Base-by-base conservation (phyloP, 1,139 yeast species). In the Scheffersomyces stambukii region DNA sequence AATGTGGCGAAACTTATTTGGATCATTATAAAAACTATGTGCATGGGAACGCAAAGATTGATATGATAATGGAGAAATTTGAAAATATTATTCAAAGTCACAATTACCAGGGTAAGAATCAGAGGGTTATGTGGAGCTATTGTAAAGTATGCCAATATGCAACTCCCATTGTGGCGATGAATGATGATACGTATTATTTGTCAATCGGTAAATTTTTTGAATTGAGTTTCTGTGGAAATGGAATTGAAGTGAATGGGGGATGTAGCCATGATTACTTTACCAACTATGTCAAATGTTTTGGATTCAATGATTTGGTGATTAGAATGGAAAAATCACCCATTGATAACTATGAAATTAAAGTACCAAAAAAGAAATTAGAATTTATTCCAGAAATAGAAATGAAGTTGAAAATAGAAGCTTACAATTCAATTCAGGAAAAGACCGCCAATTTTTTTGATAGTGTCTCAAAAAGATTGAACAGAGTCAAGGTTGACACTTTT, bases 191-290 rank as follows among this genome's bases (percentile, higher is more conserved):
- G 0, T 89, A 94, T 80, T 86, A 81, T 47, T 79, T 81, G 40
- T 89, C 97, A 0, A 78, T 93, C 52, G 98, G 98, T 0, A 93
- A 91, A 49, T 93, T 84, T 48, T 64, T 93, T 25, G 97, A 93
- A 55, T 60, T 89, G 16, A 67, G 82, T 22, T 89, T 88, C 49
- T n/a, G n/a, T n/a, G n/a, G n/a, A n/a, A 88, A 94, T 82, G 86
- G 94, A 29, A 54, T 60, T 18, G 56, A 61, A 33, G 63, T 67
- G 52, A 33, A 32, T 25, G 40, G 52, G 25, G 49, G 45, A 13
- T 93, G 98, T 52, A 54, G 65, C 1, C 96, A 91, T 52, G 85
- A 85, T 46, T 78, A 81, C 35, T 82, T 85, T 43, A 74, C 78
- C 28, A 84, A 81, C 38, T 95, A 88, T 50, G 75, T 82, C 11